These are phyloP conservation scores for Nicotiana undulata DNA, from an alignment of 257 asterid species.

Conservation along the genomic window DNA sequence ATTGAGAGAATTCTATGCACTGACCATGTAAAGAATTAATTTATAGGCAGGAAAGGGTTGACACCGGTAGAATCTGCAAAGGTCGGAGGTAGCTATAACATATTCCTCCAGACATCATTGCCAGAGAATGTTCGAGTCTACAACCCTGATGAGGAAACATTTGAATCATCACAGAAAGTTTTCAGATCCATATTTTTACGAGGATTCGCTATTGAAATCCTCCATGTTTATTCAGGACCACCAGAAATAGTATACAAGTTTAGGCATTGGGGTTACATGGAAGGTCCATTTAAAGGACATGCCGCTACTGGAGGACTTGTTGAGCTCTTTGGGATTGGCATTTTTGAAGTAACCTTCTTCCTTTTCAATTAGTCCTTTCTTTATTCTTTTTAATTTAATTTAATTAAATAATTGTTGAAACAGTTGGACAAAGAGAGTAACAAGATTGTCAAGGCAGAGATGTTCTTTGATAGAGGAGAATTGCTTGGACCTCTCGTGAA, in stretches of 20 bases:
- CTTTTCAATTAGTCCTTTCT: neutral
- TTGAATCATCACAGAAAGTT: conserved; percentile 44
- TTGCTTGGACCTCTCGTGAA: conserved; percentile 48
- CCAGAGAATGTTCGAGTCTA: conserved; percentile 42
- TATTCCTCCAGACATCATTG: conserved; percentile 59
- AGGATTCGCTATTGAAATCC: conserved; percentile 62
- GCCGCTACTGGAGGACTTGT: conserved; percentile 55
- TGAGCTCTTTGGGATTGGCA: conserved; percentile 43
- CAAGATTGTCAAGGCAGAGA: conserved; percentile 47
- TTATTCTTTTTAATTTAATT: neutral
- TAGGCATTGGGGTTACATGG: conserved; percentile 83
- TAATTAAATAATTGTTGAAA: neutral
- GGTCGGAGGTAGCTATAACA: conserved; percentile 72
- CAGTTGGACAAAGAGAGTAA: conserved; percentile 43
- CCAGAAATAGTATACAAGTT: conserved; percentile 55
- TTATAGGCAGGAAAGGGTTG: conserved; percentile 22
- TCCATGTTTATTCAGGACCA: conserved; percentile 67
- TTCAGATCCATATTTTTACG: conserved; percentile 52
- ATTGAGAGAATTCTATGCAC: neutral
- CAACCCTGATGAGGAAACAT: conserved; percentile 52
- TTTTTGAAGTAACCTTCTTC: conserved; percentile 35
- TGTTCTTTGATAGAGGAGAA: conserved; percentile 53
- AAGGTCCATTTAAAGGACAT: conserved; percentile 50
- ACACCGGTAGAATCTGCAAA: conserved; percentile 29
- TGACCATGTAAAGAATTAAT: conserved; percentile 28